Evolutionary conservation across 306 rosid genomes (phyloP).

Genomic region (Castanea sativa): DNA sequence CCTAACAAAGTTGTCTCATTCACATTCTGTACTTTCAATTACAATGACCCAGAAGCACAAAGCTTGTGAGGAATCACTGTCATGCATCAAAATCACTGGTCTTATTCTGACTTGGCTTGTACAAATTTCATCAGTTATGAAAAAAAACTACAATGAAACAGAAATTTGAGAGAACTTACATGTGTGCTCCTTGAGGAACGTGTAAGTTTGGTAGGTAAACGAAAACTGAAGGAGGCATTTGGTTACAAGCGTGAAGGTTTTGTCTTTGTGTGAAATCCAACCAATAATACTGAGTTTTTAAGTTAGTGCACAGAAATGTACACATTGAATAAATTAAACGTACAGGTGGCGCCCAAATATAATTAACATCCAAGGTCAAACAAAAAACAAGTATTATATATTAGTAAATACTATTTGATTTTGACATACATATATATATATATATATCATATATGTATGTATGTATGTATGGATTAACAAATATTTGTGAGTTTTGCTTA

Average conservation of each 20-base stretch:
- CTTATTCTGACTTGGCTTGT: not conserved
- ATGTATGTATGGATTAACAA: too few relatives aligned
- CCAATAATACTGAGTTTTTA: not conserved
- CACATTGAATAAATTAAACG: too few relatives aligned
- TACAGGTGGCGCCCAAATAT: too few relatives aligned
- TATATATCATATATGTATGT: too few relatives aligned
- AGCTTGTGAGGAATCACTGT: not conserved
- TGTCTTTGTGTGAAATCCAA: not conserved
- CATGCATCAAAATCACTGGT: conserved; percentile 1
- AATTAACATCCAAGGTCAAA: too few relatives aligned
- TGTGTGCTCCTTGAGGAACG: conserved; percentile 8
- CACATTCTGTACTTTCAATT: not conserved
- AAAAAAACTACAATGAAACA: conserved; percentile 5
- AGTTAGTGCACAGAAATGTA: too few relatives aligned
- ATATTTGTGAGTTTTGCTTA: too few relatives aligned
- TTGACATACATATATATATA: too few relatives aligned
- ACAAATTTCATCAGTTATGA: not conserved
- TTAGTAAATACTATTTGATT: too few relatives aligned
- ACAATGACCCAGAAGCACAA: conserved; percentile 1
- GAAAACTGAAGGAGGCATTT: not conserved
- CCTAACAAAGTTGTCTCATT: conserved; percentile 4
- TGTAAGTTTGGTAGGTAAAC: conserved; percentile 7
- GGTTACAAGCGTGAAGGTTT: not conserved
- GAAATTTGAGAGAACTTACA: not conserved
- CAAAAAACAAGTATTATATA: too few relatives aligned